phyloP scores from a whole-genome alignment of 2,329 filamentous ascomycete genomes.

The Colletotrichum graminicola region DNA sequence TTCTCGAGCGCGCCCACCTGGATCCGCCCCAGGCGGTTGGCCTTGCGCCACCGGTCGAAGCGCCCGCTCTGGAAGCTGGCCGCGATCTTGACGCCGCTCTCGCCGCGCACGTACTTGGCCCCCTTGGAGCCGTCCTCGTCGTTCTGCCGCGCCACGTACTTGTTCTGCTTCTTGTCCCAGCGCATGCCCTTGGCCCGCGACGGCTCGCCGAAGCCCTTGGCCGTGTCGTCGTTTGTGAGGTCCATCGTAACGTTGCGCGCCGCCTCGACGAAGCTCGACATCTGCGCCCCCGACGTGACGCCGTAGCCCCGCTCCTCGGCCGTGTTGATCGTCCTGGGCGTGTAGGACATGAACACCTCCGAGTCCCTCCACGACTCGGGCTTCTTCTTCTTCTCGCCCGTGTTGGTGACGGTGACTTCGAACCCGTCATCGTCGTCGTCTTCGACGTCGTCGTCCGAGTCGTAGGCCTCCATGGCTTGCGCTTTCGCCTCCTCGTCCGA shows the following conservation, averaged over 20 bases:
- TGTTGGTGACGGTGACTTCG: slow-evolving; percentile 77
- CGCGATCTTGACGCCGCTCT: slow-evolving; percentile 95
- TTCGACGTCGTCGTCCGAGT: slow-evolving; percentile 53
- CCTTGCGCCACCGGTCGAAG: slow-evolving; percentile 92
- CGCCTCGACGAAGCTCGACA: slow-evolving; percentile 84
- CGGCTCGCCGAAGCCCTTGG: slow-evolving; percentile 82
- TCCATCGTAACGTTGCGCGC: slow-evolving; percentile 94
- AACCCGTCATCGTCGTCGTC: slow-evolving; percentile 73
- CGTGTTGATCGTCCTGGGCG: slow-evolving; percentile 81
- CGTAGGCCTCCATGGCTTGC: slow-evolving; percentile 49
- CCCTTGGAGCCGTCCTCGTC: slow-evolving; percentile 91
- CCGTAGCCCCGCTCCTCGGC: slow-evolving; percentile 94
- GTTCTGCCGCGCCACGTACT: slow-evolving; percentile 92
- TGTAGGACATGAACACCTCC: slow-evolving; percentile 97
- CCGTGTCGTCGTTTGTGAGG: slow-evolving; percentile 87
- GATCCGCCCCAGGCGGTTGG: slow-evolving; percentile 82
- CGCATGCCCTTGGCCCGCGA: slow-evolving; percentile 79
- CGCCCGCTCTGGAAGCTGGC: slow-evolving; percentile 92
- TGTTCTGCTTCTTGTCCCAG: slow-evolving; percentile 97
- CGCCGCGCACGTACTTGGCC: slow-evolving; percentile 81
- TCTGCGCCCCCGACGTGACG: slow-evolving; percentile 84
- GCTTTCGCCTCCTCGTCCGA: slow-evolving; percentile 53
- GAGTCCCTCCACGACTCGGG: slow-evolving; percentile 66
- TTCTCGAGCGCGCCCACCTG: slow-evolving; percentile 85
- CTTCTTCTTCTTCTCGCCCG: slow-evolving; percentile 61